Percentiles rank a stretch among this genome's conserved stretches.
These are phyloP conservation scores for Deuterostichococcus epilithicus DNA, from an alignment of 139 green algal genomes.

Conservation along the genomic window DNA sequence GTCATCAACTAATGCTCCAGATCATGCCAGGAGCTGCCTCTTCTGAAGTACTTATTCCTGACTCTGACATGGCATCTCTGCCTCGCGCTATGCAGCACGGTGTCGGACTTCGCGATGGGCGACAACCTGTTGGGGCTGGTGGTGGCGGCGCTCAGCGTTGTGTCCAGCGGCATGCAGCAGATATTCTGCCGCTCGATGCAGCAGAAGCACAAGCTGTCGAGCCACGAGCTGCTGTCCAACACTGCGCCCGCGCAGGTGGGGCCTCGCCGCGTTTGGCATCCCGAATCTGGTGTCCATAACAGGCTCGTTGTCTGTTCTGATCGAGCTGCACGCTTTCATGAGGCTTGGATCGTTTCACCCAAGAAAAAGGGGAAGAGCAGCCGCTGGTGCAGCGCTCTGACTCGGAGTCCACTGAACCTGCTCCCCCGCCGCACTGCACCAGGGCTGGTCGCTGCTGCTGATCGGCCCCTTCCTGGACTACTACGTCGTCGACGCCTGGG, in stretches of 20 bases:
- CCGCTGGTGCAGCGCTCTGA: not conserved
- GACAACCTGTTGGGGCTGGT: constrained; percentile 59
- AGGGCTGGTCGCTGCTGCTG: constrained; percentile 67
- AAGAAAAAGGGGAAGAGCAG: too few relatives aligned
- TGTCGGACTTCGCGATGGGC: constrained; percentile 67
- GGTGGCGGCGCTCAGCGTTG: constrained; percentile 73
- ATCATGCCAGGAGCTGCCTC: not conserved
- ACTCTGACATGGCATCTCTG: not conserved
- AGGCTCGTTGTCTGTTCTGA: too few relatives aligned
- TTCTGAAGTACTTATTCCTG: not conserved
- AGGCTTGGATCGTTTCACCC: too few relatives aligned
- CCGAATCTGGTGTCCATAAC: too few relatives aligned
- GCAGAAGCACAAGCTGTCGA: constrained; percentile 70
- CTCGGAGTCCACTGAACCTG: not conserved
- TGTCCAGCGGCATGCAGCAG: constrained; percentile 86
- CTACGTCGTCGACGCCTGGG: constrained; percentile 46
- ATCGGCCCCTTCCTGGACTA: constrained; percentile 74
- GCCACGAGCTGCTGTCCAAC: constrained; percentile 80
- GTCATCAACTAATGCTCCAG: not conserved
- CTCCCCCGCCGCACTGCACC: not conserved
- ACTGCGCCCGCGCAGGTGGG: constrained; percentile 75
- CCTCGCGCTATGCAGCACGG: constrained; percentile 52
- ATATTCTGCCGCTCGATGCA: constrained; percentile 87
- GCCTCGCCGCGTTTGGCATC: not conserved
- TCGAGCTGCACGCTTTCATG: too few relatives aligned